These are phyloP conservation scores for Parmelia sp. DNA, from an alignment of 495 filamentous ascomycete species.

Conservation along the genomic window DNA sequence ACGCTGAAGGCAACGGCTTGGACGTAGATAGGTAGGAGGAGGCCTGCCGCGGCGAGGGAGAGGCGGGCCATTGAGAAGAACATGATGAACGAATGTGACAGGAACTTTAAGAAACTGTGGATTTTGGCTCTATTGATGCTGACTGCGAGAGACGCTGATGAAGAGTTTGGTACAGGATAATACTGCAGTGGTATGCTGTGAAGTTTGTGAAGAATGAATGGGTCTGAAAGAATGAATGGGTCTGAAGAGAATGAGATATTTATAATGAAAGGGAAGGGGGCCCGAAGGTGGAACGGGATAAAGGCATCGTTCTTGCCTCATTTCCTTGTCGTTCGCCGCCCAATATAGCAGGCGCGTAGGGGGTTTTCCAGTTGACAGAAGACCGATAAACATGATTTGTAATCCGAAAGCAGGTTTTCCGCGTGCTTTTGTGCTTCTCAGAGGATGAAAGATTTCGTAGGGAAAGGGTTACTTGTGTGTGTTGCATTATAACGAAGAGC, in stretches of 20 bases:
- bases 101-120: background rate
- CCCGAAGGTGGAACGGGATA: background rate
- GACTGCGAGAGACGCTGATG: background rate
- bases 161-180: background rate
- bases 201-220: background rate
- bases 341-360: background rate
- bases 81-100: conserved; percentile 9
- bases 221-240: background rate
- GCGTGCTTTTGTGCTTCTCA: background rate
- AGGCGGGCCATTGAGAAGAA: conserved; percentile 9
- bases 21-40: conserved; percentile 9
- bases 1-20: conserved; percentile 22
- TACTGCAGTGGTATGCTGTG: background rate
- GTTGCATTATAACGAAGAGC: background rate
- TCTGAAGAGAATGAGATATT: too few species aligned
- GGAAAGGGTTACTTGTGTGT: background rate
- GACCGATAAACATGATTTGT: background rate
- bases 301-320: conserved; percentile 7
- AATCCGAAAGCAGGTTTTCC: background rate
- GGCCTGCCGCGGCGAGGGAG: background rate
- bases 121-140: background rate
- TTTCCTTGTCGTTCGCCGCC: background rate
- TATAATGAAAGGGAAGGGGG: too few species aligned
- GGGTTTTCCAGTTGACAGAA: background rate
- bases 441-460: background rate